These are phyloP conservation scores for Solanum ahanhuiri DNA, from an alignment of 257 asterid species.

Conservation along the genomic window DNA sequence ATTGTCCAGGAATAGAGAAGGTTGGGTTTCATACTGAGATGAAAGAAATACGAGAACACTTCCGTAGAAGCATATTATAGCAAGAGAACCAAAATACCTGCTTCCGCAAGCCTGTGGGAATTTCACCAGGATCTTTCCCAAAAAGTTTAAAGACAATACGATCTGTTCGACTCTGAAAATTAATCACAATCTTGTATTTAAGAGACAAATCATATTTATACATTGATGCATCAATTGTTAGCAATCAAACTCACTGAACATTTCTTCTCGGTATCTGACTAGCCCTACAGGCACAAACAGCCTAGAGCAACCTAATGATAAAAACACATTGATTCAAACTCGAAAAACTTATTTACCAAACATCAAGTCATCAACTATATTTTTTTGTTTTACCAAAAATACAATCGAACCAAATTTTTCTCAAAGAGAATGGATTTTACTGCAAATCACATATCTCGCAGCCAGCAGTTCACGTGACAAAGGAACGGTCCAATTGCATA, in stretches of 20 bases:
- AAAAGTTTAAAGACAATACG: constrained; percentile 78
- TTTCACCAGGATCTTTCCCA: constrained; percentile 91
- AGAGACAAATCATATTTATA: background rate
- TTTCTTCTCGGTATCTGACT: background rate
- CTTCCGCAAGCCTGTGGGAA: constrained; percentile 62
- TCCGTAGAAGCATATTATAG: background rate
- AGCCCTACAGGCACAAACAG: background rate
- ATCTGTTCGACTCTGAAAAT: constrained; percentile 74
- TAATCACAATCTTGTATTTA: background rate
- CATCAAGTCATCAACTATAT: background rate
- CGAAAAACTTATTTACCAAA: background rate
- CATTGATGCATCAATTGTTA: background rate
- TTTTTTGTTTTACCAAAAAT: background rate
- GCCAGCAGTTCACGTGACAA: background rate
- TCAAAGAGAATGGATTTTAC: background rate
- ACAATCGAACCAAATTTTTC: background rate
- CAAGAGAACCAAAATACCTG: constrained; percentile 35
- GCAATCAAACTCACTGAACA: background rate
- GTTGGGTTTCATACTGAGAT: background rate
- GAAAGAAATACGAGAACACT: background rate
- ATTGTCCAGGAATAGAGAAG: constrained; percentile 1
- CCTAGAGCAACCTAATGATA: background rate
- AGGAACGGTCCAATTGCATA: background rate
- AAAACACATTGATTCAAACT: background rate
- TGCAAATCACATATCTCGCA: background rate